These are phyloP conservation scores for Blastobotrys malaysiensis DNA, from an alignment of 1,139 yeast genomes.

Conservation along the genomic window DNA sequence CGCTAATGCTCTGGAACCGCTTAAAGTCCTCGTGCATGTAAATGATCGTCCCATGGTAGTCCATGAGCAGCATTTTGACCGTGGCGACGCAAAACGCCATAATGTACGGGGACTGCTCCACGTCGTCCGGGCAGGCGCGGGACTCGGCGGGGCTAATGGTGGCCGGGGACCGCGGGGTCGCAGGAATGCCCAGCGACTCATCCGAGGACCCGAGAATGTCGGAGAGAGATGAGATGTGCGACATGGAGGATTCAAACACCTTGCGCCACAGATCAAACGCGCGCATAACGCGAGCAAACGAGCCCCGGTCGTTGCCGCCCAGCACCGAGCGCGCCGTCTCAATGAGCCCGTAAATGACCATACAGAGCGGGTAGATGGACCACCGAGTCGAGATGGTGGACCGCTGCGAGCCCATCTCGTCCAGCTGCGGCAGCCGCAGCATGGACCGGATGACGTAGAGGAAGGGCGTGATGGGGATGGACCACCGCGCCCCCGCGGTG, in stretches of 20 bases:
- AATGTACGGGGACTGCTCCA: not conserved
- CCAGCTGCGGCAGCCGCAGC: constrained; percentile 30
- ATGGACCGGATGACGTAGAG: constrained; percentile 30
- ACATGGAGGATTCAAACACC: constrained; percentile 1
- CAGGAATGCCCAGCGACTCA: not conserved
- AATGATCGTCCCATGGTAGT: constrained; percentile 27
- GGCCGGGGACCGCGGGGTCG: not conserved
- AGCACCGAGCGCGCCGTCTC: not conserved
- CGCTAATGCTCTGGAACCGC: constrained; percentile 5
- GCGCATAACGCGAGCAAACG: not conserved
- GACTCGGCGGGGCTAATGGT: no score
- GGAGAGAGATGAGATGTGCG: not conserved
- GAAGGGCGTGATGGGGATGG: constrained; percentile 27
- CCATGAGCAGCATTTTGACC: constrained; percentile 17
- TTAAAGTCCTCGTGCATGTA: constrained; percentile 29
- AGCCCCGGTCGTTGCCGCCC: not conserved
- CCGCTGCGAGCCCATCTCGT: constrained; percentile 10
- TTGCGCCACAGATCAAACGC: not conserved
- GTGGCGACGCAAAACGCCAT: not conserved
- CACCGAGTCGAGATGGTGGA: not conserved
- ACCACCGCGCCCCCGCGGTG: constrained; percentile 23
- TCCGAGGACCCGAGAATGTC: not conserved
- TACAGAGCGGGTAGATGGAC: not conserved
- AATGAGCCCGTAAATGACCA: not conserved
- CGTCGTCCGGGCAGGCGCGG: not conserved